These are phyloP conservation scores for Thuja plicata DNA, from an alignment of 83 land plant genomes.

Conservation along the genomic window DNA sequence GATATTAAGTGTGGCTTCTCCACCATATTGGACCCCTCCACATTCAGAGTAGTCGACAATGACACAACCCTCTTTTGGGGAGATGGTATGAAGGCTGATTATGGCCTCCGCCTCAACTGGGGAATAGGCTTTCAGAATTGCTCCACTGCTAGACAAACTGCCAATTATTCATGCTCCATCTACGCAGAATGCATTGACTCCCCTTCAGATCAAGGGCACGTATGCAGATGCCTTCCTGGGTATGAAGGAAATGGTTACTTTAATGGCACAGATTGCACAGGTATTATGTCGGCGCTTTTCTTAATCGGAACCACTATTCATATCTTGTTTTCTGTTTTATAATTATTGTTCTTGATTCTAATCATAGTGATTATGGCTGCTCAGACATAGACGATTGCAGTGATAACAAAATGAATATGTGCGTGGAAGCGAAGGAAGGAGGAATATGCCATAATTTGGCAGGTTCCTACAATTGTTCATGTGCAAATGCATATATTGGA, in stretches of 20 bases:
- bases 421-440: background rate
- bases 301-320: background rate
- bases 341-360: background rate
- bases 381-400: background rate
- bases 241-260: background rate
- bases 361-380: background rate
- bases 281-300: too few relatives aligned
- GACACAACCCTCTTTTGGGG: background rate
- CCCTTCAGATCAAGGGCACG: background rate
- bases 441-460: background rate
- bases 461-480: background rate
- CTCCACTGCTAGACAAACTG: too few relatives aligned
- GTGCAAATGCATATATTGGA: conserved; percentile 16
- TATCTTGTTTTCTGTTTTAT: too few relatives aligned
- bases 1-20: background rate
- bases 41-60: background rate
- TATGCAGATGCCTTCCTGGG: background rate
- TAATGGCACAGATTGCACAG: background rate
- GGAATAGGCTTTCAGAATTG: too few relatives aligned
- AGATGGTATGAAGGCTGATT: too few relatives aligned
- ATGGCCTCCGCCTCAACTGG: too few relatives aligned
- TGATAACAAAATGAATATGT: background rate
- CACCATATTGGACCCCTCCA: background rate
- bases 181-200: background rate
- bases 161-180: background rate